These are phyloP conservation scores for Agaricus blazei DNA, from an alignment of 768 basidiomycete genomes.

Conservation along the genomic window DNA sequence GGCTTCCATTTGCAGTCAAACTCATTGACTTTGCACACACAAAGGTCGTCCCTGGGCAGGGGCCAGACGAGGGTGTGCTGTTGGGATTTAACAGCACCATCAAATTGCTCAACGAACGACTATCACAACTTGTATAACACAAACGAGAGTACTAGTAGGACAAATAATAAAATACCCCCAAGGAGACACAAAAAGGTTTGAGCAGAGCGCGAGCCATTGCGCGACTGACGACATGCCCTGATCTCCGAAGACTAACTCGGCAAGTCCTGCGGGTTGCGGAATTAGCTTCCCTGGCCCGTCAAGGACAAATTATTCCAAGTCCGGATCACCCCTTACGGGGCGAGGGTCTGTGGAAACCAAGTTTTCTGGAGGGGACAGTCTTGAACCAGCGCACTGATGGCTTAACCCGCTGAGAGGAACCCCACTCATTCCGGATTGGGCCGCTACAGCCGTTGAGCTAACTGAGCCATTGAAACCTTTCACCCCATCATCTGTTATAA, in stretches of 20 bases:
- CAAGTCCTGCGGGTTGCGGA: slow-evolving; percentile 82
- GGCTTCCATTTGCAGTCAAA: slow-evolving; percentile 60
- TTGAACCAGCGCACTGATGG: slow-evolving; percentile 88
- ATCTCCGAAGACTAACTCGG: slow-evolving; percentile 94
- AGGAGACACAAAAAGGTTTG: slow-evolving; percentile 62
- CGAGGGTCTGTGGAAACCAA: slow-evolving; percentile 75
- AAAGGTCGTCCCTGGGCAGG: slow-evolving; percentile 56
- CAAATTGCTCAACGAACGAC: slow-evolving; percentile 44
- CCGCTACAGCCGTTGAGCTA: slow-evolving; percentile 80
- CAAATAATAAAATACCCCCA: too few species aligned
- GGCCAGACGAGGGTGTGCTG: slow-evolving; percentile 77
- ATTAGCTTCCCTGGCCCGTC: slow-evolving; percentile 88
- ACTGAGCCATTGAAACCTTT: slow-evolving; percentile 14
- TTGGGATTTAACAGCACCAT: slow-evolving; percentile 67
- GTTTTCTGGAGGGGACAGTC: slow-evolving; percentile 93
- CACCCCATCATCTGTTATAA: background rate
- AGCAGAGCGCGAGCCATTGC: slow-evolving; percentile 68
- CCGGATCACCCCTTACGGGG: slow-evolving; percentile 54
- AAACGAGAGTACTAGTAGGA: too few species aligned
- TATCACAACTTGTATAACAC: background rate
- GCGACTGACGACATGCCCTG: slow-evolving; percentile 83
- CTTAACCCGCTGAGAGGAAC: slow-evolving; percentile 53
- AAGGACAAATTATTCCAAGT: slow-evolving; percentile 83
- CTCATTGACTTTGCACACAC: slow-evolving; percentile 97
- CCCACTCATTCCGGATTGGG: slow-evolving; percentile 79